Conservation (phyloP, 257 asterid species). For the Thymus quinquecostatus region DNA sequence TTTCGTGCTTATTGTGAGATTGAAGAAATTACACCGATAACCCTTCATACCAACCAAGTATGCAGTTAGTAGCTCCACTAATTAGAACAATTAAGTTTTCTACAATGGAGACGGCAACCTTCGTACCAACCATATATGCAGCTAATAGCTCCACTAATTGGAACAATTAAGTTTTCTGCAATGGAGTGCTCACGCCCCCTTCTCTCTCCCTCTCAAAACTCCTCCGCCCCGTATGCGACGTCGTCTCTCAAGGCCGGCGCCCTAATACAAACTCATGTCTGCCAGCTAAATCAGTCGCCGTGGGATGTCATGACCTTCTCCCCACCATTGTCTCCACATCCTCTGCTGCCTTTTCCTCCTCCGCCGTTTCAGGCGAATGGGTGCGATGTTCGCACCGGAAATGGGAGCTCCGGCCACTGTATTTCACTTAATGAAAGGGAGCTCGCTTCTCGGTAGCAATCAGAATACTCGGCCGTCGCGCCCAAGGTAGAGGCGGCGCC, state of each 20-base stretch:
- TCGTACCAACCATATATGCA: too few relatives aligned
- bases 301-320: slow-evolving; percentile 80
- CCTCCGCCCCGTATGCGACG: slow-evolving; percentile 41
- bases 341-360: slow-evolving; percentile 14
- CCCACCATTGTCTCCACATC: slow-evolving; percentile 46
- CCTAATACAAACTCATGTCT: slow-evolving; percentile 37
- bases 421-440: slow-evolving; percentile 33
- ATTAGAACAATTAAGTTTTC: too few relatives aligned
- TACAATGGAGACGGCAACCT: too few relatives aligned
- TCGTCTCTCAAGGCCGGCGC: slow-evolving; percentile 30
- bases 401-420: slow-evolving; percentile 42
- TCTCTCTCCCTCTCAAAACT: background rate
- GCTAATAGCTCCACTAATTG: too few relatives aligned
- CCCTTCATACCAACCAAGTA: too few relatives aligned
- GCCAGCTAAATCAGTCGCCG: slow-evolving; percentile 65
- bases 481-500: slow-evolving; percentile 4
- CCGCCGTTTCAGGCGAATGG: slow-evolving; percentile 41
- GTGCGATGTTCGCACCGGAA: slow-evolving; percentile 23
- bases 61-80: too few relatives aligned
- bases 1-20: too few relatives aligned
- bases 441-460: background rate
- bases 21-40: too few relatives aligned
- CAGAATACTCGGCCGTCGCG: background rate
- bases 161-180: too few relatives aligned
- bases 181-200: too few relatives aligned